These are phyloP conservation scores for Atalantia buxifolia DNA, from an alignment of 345 rosid species.

Conservation along the genomic window DNA sequence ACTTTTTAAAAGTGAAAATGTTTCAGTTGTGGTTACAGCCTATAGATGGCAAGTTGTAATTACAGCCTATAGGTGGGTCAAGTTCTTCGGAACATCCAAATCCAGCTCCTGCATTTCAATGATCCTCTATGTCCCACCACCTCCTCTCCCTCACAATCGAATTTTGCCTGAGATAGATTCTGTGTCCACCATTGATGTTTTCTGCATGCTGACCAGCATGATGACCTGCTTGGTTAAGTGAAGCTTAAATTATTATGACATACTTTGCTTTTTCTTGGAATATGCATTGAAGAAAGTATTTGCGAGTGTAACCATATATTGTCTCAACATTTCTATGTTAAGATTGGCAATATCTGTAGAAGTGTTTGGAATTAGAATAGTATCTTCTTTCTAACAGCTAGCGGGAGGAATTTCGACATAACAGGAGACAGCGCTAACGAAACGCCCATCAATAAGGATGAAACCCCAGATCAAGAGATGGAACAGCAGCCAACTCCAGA, in stretches of 20 bases:
- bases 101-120: not conserved
- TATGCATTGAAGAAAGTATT: not conserved
- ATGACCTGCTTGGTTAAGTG: not conserved
- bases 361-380: constrained; percentile 32
- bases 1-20: not conserved
- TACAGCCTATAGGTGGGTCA: not conserved
- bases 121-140: not conserved
- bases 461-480: constrained; percentile 37
- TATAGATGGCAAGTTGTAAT: not conserved
- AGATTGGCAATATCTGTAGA: not conserved
- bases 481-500: constrained; percentile 30
- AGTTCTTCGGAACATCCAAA: not conserved
- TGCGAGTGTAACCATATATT: not conserved
- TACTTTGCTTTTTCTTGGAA: not conserved
- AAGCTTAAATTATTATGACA: not conserved
- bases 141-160: not conserved
- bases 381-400: constrained; percentile 55
- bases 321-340: not conserved
- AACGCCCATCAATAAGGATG: constrained; percentile 46
- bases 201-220: not conserved
- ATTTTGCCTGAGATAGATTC: not conserved
- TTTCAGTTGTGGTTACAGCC: not conserved
- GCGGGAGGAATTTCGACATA: constrained; percentile 41
- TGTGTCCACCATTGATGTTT: not conserved
- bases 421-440: constrained; percentile 32